Percentiles rank a stretch among this genome's conserved stretches.
phyloP scores from a whole-genome alignment of 495 filamentous ascomycete genomes.

The Penicillium pulvis region DNA sequence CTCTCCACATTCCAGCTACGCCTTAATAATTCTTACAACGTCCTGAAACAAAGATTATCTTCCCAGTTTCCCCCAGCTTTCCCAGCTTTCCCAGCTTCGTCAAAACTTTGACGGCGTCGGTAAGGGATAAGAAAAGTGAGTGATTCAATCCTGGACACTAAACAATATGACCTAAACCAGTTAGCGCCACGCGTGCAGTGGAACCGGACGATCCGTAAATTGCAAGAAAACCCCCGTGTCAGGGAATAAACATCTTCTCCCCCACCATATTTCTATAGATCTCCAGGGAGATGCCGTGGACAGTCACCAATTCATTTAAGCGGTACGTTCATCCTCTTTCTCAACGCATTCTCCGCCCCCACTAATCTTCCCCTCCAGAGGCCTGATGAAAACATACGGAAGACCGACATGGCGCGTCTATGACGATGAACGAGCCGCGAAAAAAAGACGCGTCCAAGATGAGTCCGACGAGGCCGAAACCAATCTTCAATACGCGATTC shows the following conservation, averaged over 20 bases:
- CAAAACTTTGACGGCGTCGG: not conserved
- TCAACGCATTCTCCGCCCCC: not conserved
- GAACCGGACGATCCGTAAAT: slow-evolving; percentile 31
- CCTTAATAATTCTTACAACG: not conserved
- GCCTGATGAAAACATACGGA: slow-evolving; percentile 57
- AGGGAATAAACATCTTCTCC: slow-evolving; percentile 20
- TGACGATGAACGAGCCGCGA: slow-evolving; percentile 49
- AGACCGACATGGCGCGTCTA: slow-evolving; percentile 52
- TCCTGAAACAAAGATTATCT: not conserved
- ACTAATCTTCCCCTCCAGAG: slow-evolving; percentile 29
- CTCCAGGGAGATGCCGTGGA: slow-evolving; percentile 53
- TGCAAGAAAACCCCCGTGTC: slow-evolving; percentile 23
- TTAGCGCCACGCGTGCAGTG: slow-evolving; percentile 37
- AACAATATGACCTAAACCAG: slow-evolving; percentile 40
- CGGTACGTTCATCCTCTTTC: slow-evolving; percentile 34
- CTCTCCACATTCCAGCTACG: not conserved
- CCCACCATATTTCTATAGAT: slow-evolving; percentile 20
- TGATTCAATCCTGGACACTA: slow-evolving; percentile 1
- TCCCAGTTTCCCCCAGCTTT: not conserved
- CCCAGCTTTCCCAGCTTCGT: not conserved
- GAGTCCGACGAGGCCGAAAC: slow-evolving; percentile 51
- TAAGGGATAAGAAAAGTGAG: slow-evolving; percentile 25
- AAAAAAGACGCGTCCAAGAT: slow-evolving; percentile 50
- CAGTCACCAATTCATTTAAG: slow-evolving; percentile 60
- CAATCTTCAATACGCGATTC: slow-evolving; percentile 51